Evolutionary conservation across 768 basidiomycete genomes (phyloP), one percentile per base, ranked within the genome.

Genomic region (Lepiota subincarnata): DNA sequence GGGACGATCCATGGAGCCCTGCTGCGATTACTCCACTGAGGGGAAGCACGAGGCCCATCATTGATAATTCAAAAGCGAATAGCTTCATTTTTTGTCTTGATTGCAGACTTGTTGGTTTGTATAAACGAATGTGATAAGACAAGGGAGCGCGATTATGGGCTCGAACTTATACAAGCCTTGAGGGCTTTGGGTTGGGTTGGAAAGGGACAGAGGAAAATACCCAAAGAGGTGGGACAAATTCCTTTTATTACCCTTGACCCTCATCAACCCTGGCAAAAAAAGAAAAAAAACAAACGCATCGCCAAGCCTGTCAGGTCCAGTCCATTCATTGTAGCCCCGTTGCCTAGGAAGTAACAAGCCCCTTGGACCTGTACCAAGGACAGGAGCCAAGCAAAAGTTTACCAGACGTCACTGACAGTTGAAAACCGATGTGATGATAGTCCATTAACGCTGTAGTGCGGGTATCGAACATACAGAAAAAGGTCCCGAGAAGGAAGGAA

Each of bases 11-110:
- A 53, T 60, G 66, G 60, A 42, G 64, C 13, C 37, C 48, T 38
- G 64, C 66, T 56, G 68, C 74, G 48, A 62, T 64, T 58, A 57
- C 73, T 22, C 37, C 38, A 58, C 53, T 67, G 10, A 68, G 65
- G 26, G 65, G 66, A 31, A 63, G 67, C 47, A 62, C 68, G 57
- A 64, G 60, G 37, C 58, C 64, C 39, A 67, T 60, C 28, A 62
- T 55, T 48, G 47, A 58, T 11, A 40, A 64, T 37, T 38, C 57
- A 46, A 48, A 67, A 46, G 57, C 60, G 47, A 50, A 51, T n/a
- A 54, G 35, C 57, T 59, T 59, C 55, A 56, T 57, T 48, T 55
- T 56, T 50, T 48, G 38, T 20, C 50, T 28, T 26, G 14, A 31
- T 6, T 49, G 42, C 18, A 36, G 24, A 24, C 24, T 24, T 24